Percentiles rank a stretch among this genome's conserved stretches.
Evolutionary conservation across 306 rosid genomes (phyloP).

Genomic region (Vachellia collinsii): DNA sequence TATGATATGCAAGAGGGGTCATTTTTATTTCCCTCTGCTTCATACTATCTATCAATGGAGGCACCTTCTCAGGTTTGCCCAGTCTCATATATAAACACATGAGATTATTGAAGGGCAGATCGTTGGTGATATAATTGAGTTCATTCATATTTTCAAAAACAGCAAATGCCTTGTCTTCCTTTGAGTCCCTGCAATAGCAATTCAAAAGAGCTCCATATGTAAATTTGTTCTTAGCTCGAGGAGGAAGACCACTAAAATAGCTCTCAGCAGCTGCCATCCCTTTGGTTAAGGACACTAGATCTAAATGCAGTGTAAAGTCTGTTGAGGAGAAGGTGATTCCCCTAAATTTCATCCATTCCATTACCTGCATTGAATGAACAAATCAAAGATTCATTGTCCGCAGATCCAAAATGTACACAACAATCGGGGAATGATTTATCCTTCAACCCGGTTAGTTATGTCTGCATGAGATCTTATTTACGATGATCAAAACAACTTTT

Average conservation of each 20-base stretch:
- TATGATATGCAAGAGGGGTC: slow-evolving; percentile 45
- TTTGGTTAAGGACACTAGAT: slow-evolving; percentile 65
- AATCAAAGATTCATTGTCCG: not conserved
- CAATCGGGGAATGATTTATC: not conserved
- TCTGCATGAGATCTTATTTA: not conserved
- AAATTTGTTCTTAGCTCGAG: slow-evolving; percentile 51
- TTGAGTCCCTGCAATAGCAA: slow-evolving; percentile 67
- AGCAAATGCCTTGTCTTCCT: slow-evolving; percentile 66
- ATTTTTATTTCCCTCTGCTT: slow-evolving; percentile 59
- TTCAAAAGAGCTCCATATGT: slow-evolving; percentile 76
- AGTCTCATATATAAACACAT: slow-evolving; percentile 70
- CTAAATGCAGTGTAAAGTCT: slow-evolving; percentile 66
- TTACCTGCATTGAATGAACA: slow-evolving; percentile 54
- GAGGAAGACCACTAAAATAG: slow-evolving; percentile 52
- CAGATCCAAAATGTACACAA: not conserved
- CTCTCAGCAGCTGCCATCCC: slow-evolving; percentile 75
- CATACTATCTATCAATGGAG: slow-evolving; percentile 52
- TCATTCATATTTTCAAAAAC: slow-evolving; percentile 59
- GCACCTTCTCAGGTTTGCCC: slow-evolving; percentile 63
- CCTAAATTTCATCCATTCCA: slow-evolving; percentile 87
- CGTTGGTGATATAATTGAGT: slow-evolving; percentile 39
- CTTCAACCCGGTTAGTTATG: not conserved
- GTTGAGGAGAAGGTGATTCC: slow-evolving; percentile 49
- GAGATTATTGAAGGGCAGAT: slow-evolving; percentile 59
- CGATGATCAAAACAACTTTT: not conserved